Evolutionary conservation across 768 basidiomycete genomes (phyloP).

Genomic region (Agaricus blazei): DNA sequence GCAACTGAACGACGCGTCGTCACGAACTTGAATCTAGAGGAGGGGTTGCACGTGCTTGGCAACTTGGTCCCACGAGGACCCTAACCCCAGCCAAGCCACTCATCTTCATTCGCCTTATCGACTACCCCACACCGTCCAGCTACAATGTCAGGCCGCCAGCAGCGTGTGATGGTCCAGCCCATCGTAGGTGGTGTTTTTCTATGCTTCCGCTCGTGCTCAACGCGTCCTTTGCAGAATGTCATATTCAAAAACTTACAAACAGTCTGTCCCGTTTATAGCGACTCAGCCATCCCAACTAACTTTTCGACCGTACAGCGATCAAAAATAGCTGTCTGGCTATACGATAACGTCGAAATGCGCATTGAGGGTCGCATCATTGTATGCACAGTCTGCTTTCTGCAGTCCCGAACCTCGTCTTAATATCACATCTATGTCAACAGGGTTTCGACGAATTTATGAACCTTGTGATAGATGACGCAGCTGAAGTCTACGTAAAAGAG

Average conservation of each 20-base stretch:
- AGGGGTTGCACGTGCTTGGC: slow-evolving; percentile 18
- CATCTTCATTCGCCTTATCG: slow-evolving; percentile 7
- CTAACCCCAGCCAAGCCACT: slow-evolving; percentile 2
- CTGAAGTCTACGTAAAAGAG: slow-evolving; percentile 88
- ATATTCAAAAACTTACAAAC: slow-evolving; percentile 98
- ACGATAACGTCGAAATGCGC: slow-evolving; percentile 94
- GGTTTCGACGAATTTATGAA: slow-evolving; percentile 99
- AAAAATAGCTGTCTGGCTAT: slow-evolving; percentile 91
- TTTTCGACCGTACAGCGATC: slow-evolving; percentile 47
- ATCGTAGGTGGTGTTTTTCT: slow-evolving; percentile 60
- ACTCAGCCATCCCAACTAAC: neutral
- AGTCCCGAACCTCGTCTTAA: slow-evolving; percentile 1
- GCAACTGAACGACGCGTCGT: slow-evolving; percentile 31
- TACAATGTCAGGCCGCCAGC: slow-evolving; percentile 87
- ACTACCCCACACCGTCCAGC: neutral
- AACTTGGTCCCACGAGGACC: neutral
- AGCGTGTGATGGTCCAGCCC: slow-evolving; percentile 99
- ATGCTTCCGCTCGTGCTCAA: neutral
- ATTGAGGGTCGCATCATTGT: slow-evolving; percentile 96
- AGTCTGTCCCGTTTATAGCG: slow-evolving; percentile 30
- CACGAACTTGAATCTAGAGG: slow-evolving; percentile 13
- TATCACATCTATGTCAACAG: slow-evolving; percentile 35
- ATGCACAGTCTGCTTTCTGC: slow-evolving; percentile 29
- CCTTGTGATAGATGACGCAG: slow-evolving; percentile 88
- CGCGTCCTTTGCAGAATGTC: slow-evolving; percentile 59